These are phyloP conservation scores for Mallotus repandus DNA, from an alignment of 441 rosid species.

Conservation along the genomic window DNA sequence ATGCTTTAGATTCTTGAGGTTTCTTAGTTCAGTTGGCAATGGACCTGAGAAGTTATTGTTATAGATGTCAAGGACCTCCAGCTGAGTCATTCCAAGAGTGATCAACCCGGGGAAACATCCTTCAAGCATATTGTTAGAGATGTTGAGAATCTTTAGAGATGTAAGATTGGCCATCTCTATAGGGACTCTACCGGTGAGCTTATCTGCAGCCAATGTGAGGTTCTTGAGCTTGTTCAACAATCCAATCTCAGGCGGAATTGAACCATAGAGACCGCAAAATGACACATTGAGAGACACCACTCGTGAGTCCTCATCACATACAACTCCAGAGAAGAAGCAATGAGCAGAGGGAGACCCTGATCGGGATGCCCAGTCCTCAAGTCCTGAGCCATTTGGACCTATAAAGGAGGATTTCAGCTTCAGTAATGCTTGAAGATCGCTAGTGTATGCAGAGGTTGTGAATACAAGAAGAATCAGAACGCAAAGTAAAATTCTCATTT, in stretches of 20 bases:
- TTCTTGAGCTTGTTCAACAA: constrained; percentile 47
- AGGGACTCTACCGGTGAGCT: constrained; percentile 61
- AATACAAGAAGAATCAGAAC: constrained; percentile 24
- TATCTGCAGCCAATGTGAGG: constrained; percentile 45
- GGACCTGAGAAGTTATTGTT: constrained; percentile 63
- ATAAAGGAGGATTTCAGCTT: constrained; percentile 60
- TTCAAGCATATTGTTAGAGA: constrained; percentile 52
- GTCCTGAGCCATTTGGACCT: constrained; percentile 51
- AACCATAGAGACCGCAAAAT: constrained; percentile 43
- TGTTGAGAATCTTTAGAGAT: constrained; percentile 50
- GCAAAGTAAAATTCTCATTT: constrained; percentile 33
- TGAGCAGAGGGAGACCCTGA: constrained; percentile 45
- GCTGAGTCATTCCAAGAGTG: constrained; percentile 41
- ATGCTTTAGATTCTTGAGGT: constrained; percentile 50
- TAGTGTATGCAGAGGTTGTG: constrained; percentile 25
- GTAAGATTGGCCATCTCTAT: constrained; percentile 52
- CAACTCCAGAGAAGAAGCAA: constrained; percentile 37
- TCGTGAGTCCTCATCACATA: constrained; percentile 43
- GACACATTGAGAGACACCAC: constrained; percentile 62
- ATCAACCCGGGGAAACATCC: constrained; percentile 61
- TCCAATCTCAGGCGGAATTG: constrained; percentile 66
- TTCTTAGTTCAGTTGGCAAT: constrained; percentile 48
- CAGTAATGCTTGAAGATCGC: constrained; percentile 59
- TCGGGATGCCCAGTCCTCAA: constrained; percentile 48
- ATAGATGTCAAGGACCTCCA: constrained; percentile 54